These are phyloP conservation scores for Cucurbita argyrosperma DNA, from an alignment of 306 rosid genomes.

Conservation along the genomic window DNA sequence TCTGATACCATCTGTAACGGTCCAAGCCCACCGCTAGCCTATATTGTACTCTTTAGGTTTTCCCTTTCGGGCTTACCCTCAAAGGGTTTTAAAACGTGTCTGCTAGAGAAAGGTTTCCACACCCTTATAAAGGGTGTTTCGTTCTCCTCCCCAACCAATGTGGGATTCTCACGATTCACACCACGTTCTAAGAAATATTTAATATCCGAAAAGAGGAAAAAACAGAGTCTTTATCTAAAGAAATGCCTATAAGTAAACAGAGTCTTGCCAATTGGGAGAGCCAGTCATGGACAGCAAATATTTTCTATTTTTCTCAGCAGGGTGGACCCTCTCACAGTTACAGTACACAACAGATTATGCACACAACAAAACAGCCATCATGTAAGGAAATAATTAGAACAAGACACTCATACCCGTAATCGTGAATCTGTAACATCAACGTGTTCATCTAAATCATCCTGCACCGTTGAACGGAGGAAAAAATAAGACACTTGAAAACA, in stretches of 20 bases:
- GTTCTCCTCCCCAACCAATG: too few species aligned
- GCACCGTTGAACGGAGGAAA: slow-evolving; percentile 9
- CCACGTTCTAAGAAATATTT: too few species aligned
- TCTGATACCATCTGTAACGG: too few species aligned
- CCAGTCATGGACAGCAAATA: background rate
- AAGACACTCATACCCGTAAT: slow-evolving; percentile 54
- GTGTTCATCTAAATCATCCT: slow-evolving; percentile 95
- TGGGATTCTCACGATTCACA: too few species aligned
- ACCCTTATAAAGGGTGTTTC: too few species aligned
- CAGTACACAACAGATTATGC: background rate
- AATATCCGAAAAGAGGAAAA: too few species aligned
- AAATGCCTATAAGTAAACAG: background rate
- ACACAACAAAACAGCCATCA: background rate
- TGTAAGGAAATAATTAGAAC: background rate
- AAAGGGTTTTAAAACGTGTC: too few species aligned
- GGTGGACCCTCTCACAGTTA: background rate
- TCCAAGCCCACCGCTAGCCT: too few species aligned
- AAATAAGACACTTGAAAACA: background rate
- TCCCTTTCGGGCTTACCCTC: too few species aligned
- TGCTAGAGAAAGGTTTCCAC: too few species aligned
- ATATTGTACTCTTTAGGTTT: too few species aligned
- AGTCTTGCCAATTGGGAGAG: background rate
- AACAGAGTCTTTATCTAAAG: too few species aligned
- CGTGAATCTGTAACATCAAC: slow-evolving; percentile 86
- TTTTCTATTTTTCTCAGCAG: background rate